Percentiles rank a stretch among this genome's conserved stretches.
phyloP scores from a whole-genome alignment of 768 basidiomycete genomes.

The Vararia minispora region DNA sequence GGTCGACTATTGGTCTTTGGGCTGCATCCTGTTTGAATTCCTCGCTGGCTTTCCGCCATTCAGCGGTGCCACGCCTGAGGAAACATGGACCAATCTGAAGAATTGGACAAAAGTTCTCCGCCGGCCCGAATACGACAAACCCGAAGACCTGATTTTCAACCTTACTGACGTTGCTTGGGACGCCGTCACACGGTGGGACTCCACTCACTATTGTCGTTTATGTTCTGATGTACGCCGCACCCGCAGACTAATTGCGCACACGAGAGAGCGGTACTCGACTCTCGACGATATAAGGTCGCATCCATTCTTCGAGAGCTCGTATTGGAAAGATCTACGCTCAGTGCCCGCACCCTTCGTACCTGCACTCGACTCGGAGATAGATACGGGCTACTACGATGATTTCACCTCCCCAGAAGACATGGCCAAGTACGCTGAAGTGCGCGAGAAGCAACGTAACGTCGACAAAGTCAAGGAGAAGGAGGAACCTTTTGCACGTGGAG shows the following conservation, averaged over 20 bases:
- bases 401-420: slow-evolving; percentile 85
- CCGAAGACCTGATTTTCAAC: slow-evolving; percentile 96
- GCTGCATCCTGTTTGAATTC: slow-evolving; percentile 97
- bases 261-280: slow-evolving; percentile 67
- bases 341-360: slow-evolving; percentile 87
- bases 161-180: slow-evolving; percentile 91
- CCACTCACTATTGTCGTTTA: not conserved
- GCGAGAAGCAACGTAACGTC: slow-evolving; percentile 93
- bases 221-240: not conserved
- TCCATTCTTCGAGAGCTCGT: slow-evolving; percentile 69
- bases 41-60: slow-evolving; percentile 96
- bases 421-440: slow-evolving; percentile 98
- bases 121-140: slow-evolving; percentile 91
- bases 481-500: slow-evolving; percentile 56
- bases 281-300: slow-evolving; percentile 63
- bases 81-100: slow-evolving; percentile 98
- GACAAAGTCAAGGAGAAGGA: slow-evolving; percentile 87
- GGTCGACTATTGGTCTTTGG: slow-evolving; percentile 97
- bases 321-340: slow-evolving; percentile 73
- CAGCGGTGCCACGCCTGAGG: slow-evolving; percentile 89
- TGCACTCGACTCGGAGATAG: slow-evolving; percentile 85
- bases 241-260: slow-evolving; percentile 74
- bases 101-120: slow-evolving; percentile 91
- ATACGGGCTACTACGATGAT: slow-evolving; percentile 93
- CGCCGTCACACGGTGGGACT: slow-evolving; percentile 67